These are phyloP conservation scores for Epichloe amarillans DNA, from an alignment of 2,329 filamentous ascomycete species.

Conservation along the genomic window DNA sequence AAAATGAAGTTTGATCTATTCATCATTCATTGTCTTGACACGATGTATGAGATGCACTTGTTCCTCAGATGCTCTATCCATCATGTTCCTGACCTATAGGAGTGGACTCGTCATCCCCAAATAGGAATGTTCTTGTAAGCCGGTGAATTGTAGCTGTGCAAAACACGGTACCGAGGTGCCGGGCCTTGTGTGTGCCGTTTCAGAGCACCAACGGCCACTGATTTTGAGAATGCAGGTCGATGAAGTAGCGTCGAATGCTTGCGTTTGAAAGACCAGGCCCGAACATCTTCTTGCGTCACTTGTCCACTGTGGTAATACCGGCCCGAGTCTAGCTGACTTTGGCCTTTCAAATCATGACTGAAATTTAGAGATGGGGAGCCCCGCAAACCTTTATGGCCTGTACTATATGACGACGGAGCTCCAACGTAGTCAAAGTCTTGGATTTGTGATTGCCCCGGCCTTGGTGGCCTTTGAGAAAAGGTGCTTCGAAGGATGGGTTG, in stretches of 20 bases:
- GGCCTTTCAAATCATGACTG: not conserved
- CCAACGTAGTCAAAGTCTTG: not conserved
- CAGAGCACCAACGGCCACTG: not conserved
- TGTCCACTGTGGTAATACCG: not conserved
- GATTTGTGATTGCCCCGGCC: not conserved
- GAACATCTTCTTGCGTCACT: not conserved
- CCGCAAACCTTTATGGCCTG: not conserved
- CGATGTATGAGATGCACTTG: not conserved
- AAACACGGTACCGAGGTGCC: slow-evolving; percentile 36
- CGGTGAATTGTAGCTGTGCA: slow-evolving; percentile 47
- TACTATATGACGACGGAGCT: not conserved
- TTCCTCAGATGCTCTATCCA: not conserved
- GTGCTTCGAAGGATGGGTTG: slow-evolving; percentile 4
- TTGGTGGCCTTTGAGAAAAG: slow-evolving; percentile 1
- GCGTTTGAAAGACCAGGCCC: not conserved
- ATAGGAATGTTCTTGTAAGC: slow-evolving; percentile 41
- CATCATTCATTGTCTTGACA: too few relatives aligned
- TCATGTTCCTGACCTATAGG: not conserved
- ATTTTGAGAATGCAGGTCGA: slow-evolving; percentile 4
- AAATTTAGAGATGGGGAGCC: too few relatives aligned
- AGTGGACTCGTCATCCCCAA: slow-evolving; percentile 29
- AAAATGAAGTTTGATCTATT: too few relatives aligned
- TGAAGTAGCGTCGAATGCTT: slow-evolving; percentile 5
- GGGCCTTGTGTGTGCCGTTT: slow-evolving; percentile 6
- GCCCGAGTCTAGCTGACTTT: not conserved